These are phyloP conservation scores for Diaporthe sp. DNA, from an alignment of 2,329 filamentous ascomycete species.

Conservation along the genomic window DNA sequence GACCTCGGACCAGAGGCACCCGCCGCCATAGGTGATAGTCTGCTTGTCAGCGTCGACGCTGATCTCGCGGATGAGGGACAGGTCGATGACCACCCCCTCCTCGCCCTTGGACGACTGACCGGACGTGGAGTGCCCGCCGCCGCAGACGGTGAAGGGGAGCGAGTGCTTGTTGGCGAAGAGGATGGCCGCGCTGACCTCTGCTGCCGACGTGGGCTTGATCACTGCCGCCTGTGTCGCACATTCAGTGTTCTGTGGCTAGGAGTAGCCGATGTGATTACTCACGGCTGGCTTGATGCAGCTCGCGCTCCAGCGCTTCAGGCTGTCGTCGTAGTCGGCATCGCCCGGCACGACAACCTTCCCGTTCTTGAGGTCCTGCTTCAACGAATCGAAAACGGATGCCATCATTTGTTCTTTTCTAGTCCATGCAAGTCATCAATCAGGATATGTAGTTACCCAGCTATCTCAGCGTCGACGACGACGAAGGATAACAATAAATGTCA, in stretches of 20 bases:
- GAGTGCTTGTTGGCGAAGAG: slow-evolving; percentile 58
- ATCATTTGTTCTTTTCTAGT: neutral
- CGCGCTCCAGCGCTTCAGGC: slow-evolving; percentile 54
- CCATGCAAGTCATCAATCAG: neutral
- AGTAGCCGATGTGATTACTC: neutral
- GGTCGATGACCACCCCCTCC: slow-evolving; percentile 69
- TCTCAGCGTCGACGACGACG: neutral
- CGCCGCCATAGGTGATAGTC: slow-evolving; percentile 65
- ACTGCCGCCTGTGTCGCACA: slow-evolving; percentile 56
- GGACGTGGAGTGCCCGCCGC: slow-evolving; percentile 69
- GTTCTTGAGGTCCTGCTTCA: slow-evolving; percentile 20
- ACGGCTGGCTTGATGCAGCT: slow-evolving; percentile 54
- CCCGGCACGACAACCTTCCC: slow-evolving; percentile 28
- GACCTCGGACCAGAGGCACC: slow-evolving; percentile 67
- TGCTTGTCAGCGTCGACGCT: slow-evolving; percentile 60
- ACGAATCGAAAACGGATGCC: neutral
- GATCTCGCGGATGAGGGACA: slow-evolving; percentile 64
- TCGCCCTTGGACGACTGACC: slow-evolving; percentile 61
- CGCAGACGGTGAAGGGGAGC: slow-evolving; percentile 66
- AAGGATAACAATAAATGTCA: neutral
- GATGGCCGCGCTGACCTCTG: slow-evolving; percentile 59
- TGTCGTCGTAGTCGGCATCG: slow-evolving; percentile 49
- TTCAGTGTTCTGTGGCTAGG: neutral
- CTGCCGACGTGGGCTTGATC: slow-evolving; percentile 55
- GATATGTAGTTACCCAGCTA: neutral